Conservation (phyloP, 140 eudicot species). For the Eryngium alpinum region DNA sequence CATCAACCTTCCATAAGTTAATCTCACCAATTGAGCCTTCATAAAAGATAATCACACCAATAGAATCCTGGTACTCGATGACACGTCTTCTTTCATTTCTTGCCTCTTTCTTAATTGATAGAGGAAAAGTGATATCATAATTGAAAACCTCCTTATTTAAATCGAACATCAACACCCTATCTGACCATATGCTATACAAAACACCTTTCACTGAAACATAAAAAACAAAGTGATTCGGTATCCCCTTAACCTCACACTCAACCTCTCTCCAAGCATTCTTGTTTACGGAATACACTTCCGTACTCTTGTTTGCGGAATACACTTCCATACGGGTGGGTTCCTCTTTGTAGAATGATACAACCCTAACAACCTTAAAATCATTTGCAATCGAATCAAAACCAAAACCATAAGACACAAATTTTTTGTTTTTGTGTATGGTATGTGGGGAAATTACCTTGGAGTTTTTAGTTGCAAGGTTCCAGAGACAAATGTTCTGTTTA, state of each 20-base stretch:
- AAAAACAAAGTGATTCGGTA: background rate
- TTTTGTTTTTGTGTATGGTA: background rate
- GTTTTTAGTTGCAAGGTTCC: slow-evolving; percentile 2
- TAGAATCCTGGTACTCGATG: too few relatives aligned
- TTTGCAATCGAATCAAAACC: background rate
- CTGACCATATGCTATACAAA: background rate
- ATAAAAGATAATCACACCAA: too few relatives aligned
- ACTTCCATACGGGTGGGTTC: background rate
- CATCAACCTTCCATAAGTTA: too few relatives aligned
- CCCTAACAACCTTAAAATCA: slow-evolving; percentile 1
- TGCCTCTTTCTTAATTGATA: too few relatives aligned
- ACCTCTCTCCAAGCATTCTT: background rate
- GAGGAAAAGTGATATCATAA: too few relatives aligned
- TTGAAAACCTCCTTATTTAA: background rate
- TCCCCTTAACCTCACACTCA: background rate
- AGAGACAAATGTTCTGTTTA: background rate
- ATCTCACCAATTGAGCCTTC: too few relatives aligned
- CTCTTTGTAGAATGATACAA: background rate
- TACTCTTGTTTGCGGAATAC: too few relatives aligned
- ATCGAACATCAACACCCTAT: background rate
- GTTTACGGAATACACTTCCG: background rate
- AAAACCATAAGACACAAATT: background rate
- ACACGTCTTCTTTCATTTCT: too few relatives aligned
- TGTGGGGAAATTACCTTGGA: background rate
- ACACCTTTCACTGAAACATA: background rate